Conservation (phyloP, 176 grass and related monocot species). For the Triticum turgidum region DNA sequence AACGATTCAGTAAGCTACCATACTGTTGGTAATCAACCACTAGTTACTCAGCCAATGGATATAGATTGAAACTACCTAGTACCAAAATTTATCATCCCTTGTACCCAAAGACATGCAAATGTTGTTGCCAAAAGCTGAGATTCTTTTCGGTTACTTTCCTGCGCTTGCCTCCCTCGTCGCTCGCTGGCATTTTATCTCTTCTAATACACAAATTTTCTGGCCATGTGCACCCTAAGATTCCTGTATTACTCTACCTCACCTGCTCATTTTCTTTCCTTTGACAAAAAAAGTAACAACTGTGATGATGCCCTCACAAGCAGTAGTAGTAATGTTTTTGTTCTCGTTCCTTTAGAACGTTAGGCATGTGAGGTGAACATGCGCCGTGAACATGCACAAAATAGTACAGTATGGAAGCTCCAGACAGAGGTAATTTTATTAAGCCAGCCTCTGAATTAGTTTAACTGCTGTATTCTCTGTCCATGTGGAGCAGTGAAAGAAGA, state of each 20-base stretch:
- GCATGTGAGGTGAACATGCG: slow-evolving; percentile 25
- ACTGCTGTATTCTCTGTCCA: slow-evolving; percentile 22
- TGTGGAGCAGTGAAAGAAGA: slow-evolving; percentile 39
- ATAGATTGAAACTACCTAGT: too few relatives aligned
- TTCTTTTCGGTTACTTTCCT: slow-evolving; percentile 64
- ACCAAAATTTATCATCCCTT: not conserved
- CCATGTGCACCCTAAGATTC: too few relatives aligned
- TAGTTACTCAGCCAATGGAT: not conserved
- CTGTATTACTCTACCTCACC: too few relatives aligned
- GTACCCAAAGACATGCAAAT: slow-evolving; percentile 69
- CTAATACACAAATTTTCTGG: too few relatives aligned
- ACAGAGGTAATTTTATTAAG: slow-evolving; percentile 18
- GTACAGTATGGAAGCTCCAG: slow-evolving; percentile 23
- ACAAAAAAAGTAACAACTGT: too few relatives aligned
- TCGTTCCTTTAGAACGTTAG: slow-evolving; percentile 24
- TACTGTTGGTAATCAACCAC: not conserved
- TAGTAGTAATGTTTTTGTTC: too few relatives aligned
- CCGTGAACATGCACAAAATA: slow-evolving; percentile 42
- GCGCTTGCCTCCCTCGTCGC: slow-evolving; percentile 31
- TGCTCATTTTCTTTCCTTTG: too few relatives aligned
- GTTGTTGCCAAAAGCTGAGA: slow-evolving; percentile 32
- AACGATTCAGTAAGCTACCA: not conserved
- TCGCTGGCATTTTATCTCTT: not conserved
- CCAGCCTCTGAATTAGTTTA: slow-evolving; percentile 7
- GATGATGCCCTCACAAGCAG: too few relatives aligned